Evolutionary conservation across 192 early-diverging fungal species (phyloP), one percentile per base, ranked within the genome.

Genomic region (Phycomyces nitens): DNA sequence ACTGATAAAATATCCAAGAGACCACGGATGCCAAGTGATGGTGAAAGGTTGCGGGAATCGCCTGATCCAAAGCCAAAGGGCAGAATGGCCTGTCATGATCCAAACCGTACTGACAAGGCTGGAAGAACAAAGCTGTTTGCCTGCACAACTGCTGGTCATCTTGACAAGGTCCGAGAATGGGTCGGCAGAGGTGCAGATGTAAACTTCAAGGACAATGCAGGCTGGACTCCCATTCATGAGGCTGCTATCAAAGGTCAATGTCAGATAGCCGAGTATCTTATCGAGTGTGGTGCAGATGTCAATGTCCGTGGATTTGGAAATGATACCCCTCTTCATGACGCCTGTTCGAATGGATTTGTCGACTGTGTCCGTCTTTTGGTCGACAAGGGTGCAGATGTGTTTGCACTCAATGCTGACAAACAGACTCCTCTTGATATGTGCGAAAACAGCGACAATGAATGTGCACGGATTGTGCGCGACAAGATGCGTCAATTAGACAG

Each of bases 321-420:
- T 15, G 84, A 87, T 60, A 89, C 88, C 34, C 84, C 86, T 9
- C 65, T 89, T 18, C 88, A 89, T 56, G 88, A 87, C 8, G 83
- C 86, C 3, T 74, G 76, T 44, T 75, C 74, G 20, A 74, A 80
- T 51, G 78, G 81, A 0, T 79, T 77, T 60, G 64, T 62, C 8
- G 77, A 79, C 24, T 73, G 71, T 56, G 76, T 83, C 0, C 71
- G 80, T 24, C 47, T 85, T 0, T 64, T 85, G 29, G 55, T 85
- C 8, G 58, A 72, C 12, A 62, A 72, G 14, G 86, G 86, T 47
- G 84, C 86, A 2, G 82, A 87, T 40, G 84, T 85, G 2, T 75
- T 76, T 58, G 75, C 78, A 12, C 65, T 77, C 43, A 83, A 83
- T 49, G 55, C 67, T 8, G 73, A 80, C 27, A 73, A 79, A 8